Base-by-base conservation (phyloP, 75 land plant genomes). In the Selaginella tamariscina region DNA sequence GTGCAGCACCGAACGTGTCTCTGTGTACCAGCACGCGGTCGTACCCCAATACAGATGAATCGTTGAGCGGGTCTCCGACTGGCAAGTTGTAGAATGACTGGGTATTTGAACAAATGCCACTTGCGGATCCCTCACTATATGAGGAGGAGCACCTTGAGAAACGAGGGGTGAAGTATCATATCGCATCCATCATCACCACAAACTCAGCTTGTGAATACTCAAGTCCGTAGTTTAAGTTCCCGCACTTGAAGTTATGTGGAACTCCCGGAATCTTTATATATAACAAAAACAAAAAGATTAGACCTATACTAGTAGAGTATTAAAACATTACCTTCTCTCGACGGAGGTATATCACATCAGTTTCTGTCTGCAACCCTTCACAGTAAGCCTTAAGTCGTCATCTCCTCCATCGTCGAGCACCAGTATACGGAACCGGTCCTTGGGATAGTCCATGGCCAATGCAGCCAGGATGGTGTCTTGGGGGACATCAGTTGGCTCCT, bases 291-390 rank as follows among this genome's bases (percentile, higher is more conserved):
- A n/a, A n/a, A n/a, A n/a, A n/a, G n/a, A n/a, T n/a, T n/a, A n/a
- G n/a, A n/a, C n/a, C 11, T 49, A 49, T 49, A 49, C 54, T 11
- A 49, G 54, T 49, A 49, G 11, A 11, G 20, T 11, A 49, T 11
- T 11, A 20, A 11, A 11, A 20, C 11, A 49, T 49, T 49, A 49
- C 54, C 54, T 49, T 49, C 11, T 11, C 54, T 49, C 54, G 11
- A 20, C 54, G 54, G 18, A 49, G 20, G 20, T 49, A 49, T n/a
- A n/a, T n/a, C 54, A 11, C 18, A 49, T 11, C 54, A 11, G 18
- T 49, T 49, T 49, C 54, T 49, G 54, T 49, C 11, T 49, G 54
- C n/a, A n/a, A n/a, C n/a, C n/a, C n/a, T n/a, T n/a, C n/a, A n/a
- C n/a, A n/a, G n/a, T n/a, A n/a, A 20, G 18, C 20, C 20, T 49